Evolutionary conservation across 2,329 filamentous ascomycete species (phyloP).

Genomic region (Botryotinia calthae): DNA sequence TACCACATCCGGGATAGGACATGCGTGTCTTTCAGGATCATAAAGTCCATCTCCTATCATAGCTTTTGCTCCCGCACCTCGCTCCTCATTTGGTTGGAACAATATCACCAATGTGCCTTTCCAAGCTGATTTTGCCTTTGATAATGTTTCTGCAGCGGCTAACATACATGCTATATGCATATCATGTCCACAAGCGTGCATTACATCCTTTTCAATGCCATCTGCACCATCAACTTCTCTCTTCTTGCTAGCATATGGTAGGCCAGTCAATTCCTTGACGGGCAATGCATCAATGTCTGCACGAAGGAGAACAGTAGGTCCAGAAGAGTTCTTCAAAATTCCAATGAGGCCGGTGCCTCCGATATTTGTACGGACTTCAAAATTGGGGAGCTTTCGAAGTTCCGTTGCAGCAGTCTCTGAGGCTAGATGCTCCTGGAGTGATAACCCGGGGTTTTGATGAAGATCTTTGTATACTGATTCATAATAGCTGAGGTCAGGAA

Average conservation of each 20-base stretch:
- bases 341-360: constrained; percentile 56
- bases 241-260: constrained; percentile 53
- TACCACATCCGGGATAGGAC: constrained; percentile 54
- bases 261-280: constrained; percentile 52
- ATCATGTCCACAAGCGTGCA: constrained; percentile 69
- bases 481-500: constrained; percentile 39
- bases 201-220: constrained; percentile 53
- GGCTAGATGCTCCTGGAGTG: constrained; percentile 53
- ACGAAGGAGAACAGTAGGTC: constrained; percentile 55
- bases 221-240: constrained; percentile 39
- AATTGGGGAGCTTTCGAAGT: constrained; percentile 39
- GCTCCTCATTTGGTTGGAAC: constrained; percentile 68
- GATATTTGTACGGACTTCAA: constrained; percentile 50
- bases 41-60: constrained; percentile 63
- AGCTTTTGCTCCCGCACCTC: constrained; percentile 54
- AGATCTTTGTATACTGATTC: constrained; percentile 58
- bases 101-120: constrained; percentile 60
- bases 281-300: constrained; percentile 63
- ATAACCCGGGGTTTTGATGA: constrained; percentile 58
- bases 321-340: constrained; percentile 53
- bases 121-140: constrained; percentile 48
- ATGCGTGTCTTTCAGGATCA: constrained; percentile 40
- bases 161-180: constrained; percentile 61
- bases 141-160: constrained; percentile 52
- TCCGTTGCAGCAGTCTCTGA: constrained; percentile 47